Evolutionary conservation across 257 asterid species (phyloP), one percentile per base, ranked within the genome.

Genomic region (Henckelia pumila): DNA sequence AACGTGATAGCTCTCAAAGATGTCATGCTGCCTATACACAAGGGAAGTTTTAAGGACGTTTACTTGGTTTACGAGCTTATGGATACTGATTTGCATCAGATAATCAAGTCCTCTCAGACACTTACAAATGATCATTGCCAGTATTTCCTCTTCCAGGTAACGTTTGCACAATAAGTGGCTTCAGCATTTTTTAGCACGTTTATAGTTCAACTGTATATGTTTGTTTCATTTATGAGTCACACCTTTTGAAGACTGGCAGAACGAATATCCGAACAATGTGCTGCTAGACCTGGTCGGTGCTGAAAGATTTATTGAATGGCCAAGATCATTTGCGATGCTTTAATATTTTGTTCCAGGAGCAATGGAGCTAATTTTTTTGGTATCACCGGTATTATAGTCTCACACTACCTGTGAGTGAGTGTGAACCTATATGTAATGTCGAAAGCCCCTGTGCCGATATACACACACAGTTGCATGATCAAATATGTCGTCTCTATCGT

Each of bases 11-110:
- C 80, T 56, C 71, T 85, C 62, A 85, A 82, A 69, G 91, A 85
- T 73, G 91, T 80, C 22, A 85, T 83, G 91, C 68, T 83, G 77
- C 91, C 91, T 23, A 67, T 72, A 64, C 77, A 75, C 19, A 78
- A 72, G 80, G 81, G 77, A 62, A 80, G 80, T 60, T 85, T 85
- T 73, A 85, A 83, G 64, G 86, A 85, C 21, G 84, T 85, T 7
- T 85, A 85, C 76, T 61, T 85, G 72, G 91, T 85, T 32, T 85
- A 85, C 37, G 91, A 85, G 79, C 86, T 85, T 52, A 85, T 85
- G 88, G 91, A 82, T 70, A 80, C 88, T 4, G 90, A 85, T 74
- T 70, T 85, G 61, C 88, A 85, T 74, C 91, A 83, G 79, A 83
- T 83, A 11, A 76, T 85, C 58, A 85, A 80, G 78, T 85, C 91